These are phyloP conservation scores for Paraphoma sp. DNA, from an alignment of 2,329 filamentous ascomycete species.

Conservation along the genomic window DNA sequence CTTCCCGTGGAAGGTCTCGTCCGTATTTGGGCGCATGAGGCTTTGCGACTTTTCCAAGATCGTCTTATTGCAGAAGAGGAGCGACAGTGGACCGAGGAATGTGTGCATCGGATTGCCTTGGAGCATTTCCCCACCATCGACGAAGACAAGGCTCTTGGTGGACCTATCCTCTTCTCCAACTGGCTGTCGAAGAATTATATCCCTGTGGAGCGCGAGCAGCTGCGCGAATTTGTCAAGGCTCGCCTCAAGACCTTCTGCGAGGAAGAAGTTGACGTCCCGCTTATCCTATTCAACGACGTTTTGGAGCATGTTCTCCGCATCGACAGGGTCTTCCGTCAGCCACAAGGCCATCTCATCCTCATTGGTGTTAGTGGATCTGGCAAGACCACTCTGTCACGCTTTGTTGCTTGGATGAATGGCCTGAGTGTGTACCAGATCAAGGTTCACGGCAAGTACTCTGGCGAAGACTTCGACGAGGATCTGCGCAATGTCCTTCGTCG, in stretches of 20 bases:
- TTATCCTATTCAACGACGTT: conserved; percentile 99
- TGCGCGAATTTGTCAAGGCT: conserved; percentile 97
- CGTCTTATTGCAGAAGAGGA: conserved; percentile 94
- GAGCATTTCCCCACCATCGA: conserved; percentile 97
- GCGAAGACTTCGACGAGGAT: conserved; percentile 98
- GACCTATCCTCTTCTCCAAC: conserved; percentile 97
- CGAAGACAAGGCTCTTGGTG: conserved; percentile 83
- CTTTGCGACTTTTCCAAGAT: conserved; percentile 94
- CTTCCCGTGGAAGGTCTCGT: conserved; percentile 90
- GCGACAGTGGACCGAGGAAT: conserved; percentile 91
- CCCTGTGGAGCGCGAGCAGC: conserved; percentile 90
- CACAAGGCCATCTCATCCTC: conserved; percentile 95
- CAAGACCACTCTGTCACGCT: conserved; percentile 96
- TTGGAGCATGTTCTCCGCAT: conserved; percentile 97
- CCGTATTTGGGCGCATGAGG: conserved; percentile 98
- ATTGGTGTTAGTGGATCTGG: conserved; percentile 98
- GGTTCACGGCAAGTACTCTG: conserved; percentile 97
- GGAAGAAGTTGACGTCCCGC: conserved; percentile 96
- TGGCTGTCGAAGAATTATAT: conserved; percentile 99
- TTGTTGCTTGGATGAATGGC: conserved; percentile 99
- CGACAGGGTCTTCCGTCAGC: conserved; percentile 97
- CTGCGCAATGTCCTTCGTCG: conserved; percentile 90
- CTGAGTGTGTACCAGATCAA: conserved; percentile 99
- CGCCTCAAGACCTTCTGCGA: conserved; percentile 98
- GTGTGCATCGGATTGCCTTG: conserved; percentile 82